Base-by-base conservation (phyloP, 768 basidiomycete species). In the Tylopilus subfusipes region DNA sequence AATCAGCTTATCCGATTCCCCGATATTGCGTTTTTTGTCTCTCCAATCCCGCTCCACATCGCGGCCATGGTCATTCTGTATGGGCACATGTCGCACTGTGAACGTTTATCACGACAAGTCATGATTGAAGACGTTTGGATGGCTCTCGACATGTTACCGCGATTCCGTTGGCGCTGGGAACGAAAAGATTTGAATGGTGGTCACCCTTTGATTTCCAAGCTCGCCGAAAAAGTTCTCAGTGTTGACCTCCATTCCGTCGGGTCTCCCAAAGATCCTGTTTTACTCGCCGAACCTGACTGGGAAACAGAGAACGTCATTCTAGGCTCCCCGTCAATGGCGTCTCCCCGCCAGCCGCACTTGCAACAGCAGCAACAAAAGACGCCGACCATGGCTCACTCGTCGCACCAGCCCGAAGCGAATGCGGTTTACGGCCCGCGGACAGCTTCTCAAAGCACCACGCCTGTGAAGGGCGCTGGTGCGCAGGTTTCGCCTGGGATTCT, bases 161-260 rank as follows among this genome's bases (percentile, higher is more conserved):
- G 85, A 30, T 88, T 93, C 80, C 84, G 91, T 48, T 93, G 91
- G 91, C 84, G 91, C 57, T 93, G 91, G 91, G 89, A 91, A 64
- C 82, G 91, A 49, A 90, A 86, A 67, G 90, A 93, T 64, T 71
- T 82, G 51, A 84, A 84, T 42, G 88, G 88, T 42, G 85, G 84
- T 2, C 89, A 91, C 62, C 90, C 91, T n/a, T 81, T 92, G 48
- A 90, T 92, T 55, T 82, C 88, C 14, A 86, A 83, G 62, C 81
- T 93, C 45, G 90, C 88, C 0, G 88, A 91, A 71, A 83, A 83
- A 51, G 87, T 92, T 22, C 85, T 93, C 75, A 80, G 79, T 22
- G 83, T 87, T 45, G 80, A 86, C 65, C 75, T 92, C n/a, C 81
- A 81, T 60, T 76, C 80, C 31, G 79, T 86, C 42, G 61, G 59